Evolutionary conservation across 2,329 filamentous ascomycete genomes (phyloP).

Genomic region (Stachybotrys echinatus): DNA sequence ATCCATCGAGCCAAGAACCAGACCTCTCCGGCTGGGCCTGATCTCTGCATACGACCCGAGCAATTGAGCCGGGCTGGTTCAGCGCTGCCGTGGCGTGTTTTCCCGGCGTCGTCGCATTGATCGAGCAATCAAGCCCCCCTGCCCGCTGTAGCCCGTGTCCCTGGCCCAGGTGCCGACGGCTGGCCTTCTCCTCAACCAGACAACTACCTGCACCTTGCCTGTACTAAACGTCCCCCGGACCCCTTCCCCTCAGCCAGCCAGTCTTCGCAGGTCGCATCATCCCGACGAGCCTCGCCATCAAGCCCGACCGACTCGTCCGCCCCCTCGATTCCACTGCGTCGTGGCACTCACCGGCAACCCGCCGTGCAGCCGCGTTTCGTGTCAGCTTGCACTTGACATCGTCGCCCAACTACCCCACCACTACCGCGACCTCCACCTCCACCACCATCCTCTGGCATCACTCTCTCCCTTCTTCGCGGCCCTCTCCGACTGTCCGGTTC

Average conservation of each 20-base stretch:
- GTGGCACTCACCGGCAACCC: not conserved
- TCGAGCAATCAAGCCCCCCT: not conserved
- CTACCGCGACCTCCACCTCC: slow-evolving; percentile 10
- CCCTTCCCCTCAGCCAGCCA: not conserved
- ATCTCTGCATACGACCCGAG: not conserved
- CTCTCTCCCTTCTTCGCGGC: not conserved
- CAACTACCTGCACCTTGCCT: not conserved
- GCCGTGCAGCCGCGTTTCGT: slow-evolving; percentile 10
- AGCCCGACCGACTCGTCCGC: not conserved
- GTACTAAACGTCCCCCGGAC: not conserved
- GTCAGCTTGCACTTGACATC: slow-evolving; percentile 23
- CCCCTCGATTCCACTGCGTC: not conserved
- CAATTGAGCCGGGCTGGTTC: slow-evolving; percentile 21
- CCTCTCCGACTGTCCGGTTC: slow-evolving; percentile 15
- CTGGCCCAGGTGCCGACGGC: slow-evolving; percentile 4
- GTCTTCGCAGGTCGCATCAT: slow-evolving; percentile 1
- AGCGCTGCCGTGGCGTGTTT: slow-evolving; percentile 11
- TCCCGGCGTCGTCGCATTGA: slow-evolving; percentile 3
- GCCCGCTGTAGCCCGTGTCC: slow-evolving; percentile 1
- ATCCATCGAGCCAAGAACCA: not conserved
- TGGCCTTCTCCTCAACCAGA: not conserved
- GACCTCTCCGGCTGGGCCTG: too few relatives aligned
- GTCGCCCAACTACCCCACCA: slow-evolving; percentile 16
- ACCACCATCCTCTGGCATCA: not conserved
- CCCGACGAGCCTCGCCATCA: slow-evolving; percentile 10